Evolutionary conservation across 108 stramenopile species (phyloP).

Genomic region (Cyclotella cryptica): DNA sequence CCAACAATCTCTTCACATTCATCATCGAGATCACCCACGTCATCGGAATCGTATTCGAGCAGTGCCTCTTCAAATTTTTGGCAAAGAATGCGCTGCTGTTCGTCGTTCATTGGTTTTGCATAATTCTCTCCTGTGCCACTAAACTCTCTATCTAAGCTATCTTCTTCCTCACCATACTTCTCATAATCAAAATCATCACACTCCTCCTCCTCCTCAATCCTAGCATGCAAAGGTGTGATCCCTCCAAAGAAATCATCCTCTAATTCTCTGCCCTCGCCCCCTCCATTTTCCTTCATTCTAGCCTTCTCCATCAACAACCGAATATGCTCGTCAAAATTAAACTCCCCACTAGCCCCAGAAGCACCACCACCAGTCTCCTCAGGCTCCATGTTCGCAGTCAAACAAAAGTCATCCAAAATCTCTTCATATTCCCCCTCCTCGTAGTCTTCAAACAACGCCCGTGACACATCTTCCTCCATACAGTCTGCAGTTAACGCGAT

Average conservation of each 20-base stretch:
- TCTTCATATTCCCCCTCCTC: conserved; percentile 89
- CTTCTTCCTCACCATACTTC: conserved; percentile 52
- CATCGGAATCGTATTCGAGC: conserved; percentile 90
- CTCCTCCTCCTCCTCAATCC: conserved; percentile 35
- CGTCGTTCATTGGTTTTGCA: conserved; percentile 52
- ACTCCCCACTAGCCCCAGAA: conserved; percentile 57
- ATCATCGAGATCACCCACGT: conserved; percentile 78
- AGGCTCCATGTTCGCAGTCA: conserved; percentile 83
- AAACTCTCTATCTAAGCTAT: conserved; percentile 54
- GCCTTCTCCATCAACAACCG: conserved; percentile 88
- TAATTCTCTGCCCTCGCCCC: conserved; percentile 38
- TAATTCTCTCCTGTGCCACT: conserved; percentile 23
- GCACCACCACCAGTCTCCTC: conserved; percentile 49
- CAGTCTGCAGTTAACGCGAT: conserved; percentile 88
- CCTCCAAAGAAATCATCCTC: conserved; percentile 81
- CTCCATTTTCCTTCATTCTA: conserved; percentile 53
- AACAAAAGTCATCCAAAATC: conserved; percentile 95
- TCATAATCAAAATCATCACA: conserved; percentile 55
- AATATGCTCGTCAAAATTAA: conserved; percentile 96
- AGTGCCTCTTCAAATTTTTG: conserved; percentile 88
- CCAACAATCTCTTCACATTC: conserved; percentile 77
- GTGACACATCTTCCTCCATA: conserved; percentile 95
- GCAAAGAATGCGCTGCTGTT: conserved; percentile 65
- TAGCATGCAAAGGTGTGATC: conserved; percentile 51
- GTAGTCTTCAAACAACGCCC: conserved; percentile 87